phyloP scores from a whole-genome alignment of 768 basidiomycete genomes.

The Tulasnella sp. region DNA sequence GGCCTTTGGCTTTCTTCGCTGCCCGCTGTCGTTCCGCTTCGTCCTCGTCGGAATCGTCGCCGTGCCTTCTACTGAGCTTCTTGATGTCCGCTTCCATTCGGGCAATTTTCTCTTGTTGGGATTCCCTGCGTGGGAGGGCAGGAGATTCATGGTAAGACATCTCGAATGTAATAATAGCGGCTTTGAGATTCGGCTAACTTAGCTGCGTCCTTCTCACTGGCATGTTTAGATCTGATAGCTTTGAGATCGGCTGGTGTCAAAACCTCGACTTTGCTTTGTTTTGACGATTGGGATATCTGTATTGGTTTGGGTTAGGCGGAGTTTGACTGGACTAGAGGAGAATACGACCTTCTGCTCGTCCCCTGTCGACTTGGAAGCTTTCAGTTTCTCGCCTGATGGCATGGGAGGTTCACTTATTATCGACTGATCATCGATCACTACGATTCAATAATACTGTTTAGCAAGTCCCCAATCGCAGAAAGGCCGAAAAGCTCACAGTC shows the following conservation, averaged over 20 bases:
- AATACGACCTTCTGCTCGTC: neutral
- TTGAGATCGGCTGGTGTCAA: constrained; percentile 40
- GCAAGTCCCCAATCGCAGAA: too few relatives aligned
- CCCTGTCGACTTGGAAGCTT: constrained; percentile 24
- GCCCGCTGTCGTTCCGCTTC: constrained; percentile 58
- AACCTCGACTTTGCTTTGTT: too few relatives aligned
- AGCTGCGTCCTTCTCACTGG: constrained; percentile 51
- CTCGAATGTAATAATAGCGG: neutral
- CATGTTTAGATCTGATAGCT: constrained; percentile 67
- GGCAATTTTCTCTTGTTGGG: constrained; percentile 66
- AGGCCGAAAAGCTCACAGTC: constrained; percentile 49
- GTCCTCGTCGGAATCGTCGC: constrained; percentile 32
- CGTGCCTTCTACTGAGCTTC: constrained; percentile 53
- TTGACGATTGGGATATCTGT: too few relatives aligned
- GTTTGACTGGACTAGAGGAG: neutral
- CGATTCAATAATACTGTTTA: neutral
- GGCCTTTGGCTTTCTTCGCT: constrained; percentile 40
- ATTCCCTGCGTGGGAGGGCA: constrained; percentile 33
- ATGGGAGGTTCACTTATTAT: constrained; percentile 19
- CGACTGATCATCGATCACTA: constrained; percentile 32
- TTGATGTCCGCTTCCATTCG: constrained; percentile 85
- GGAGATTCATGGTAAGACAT: neutral
- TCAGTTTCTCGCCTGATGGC: constrained; percentile 12
- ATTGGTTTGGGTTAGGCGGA: too few relatives aligned
- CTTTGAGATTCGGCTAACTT: constrained; percentile 37